Percentiles rank a stretch among this genome's conserved stretches.
phyloP scores from a whole-genome alignment of 2,329 filamentous ascomycete species.

The Talaromyces sp. region DNA sequence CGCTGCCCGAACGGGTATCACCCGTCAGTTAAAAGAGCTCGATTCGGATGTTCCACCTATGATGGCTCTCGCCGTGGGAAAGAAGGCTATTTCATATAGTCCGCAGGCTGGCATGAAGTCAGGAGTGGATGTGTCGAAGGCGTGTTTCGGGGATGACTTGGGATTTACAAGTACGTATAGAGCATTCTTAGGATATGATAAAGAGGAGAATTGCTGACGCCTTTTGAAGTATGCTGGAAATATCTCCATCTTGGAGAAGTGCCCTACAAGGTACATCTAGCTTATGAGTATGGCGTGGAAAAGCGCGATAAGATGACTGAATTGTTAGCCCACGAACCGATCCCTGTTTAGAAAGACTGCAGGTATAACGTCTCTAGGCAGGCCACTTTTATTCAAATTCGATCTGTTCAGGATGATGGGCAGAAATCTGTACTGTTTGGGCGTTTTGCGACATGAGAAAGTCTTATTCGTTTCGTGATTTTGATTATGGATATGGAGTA shows the following conservation, averaged over 20 bases:
- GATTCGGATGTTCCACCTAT: slow-evolving; percentile 55
- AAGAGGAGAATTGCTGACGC: background rate
- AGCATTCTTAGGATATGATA: background rate
- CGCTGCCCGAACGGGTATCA: slow-evolving; percentile 34
- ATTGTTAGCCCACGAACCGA: background rate
- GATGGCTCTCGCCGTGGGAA: slow-evolving; percentile 70
- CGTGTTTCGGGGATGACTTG: slow-evolving; percentile 66
- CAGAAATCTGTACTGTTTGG: background rate
- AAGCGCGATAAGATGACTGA: background rate
- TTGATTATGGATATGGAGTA: background rate
- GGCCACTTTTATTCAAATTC: background rate
- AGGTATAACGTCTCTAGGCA: background rate
- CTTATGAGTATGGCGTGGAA: background rate
- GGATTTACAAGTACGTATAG: slow-evolving; percentile 58
- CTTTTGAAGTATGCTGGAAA: slow-evolving; percentile 52
- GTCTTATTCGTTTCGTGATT: background rate
- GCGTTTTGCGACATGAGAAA: background rate
- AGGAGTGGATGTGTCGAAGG: slow-evolving; percentile 61
- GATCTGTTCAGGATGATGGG: background rate
- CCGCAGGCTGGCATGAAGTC: slow-evolving; percentile 55
- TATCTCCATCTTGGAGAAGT: slow-evolving; percentile 48
- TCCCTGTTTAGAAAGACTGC: background rate
- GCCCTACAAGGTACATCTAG: background rate
- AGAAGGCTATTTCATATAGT: slow-evolving; percentile 63
- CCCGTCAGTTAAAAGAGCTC: slow-evolving; percentile 50